A percentile compares a stretch with the other conserved stretches of the same genome.
These are phyloP conservation scores for Pulveroboletus sp. DNA, from an alignment of 768 basidiomycete genomes.

Conservation along the genomic window DNA sequence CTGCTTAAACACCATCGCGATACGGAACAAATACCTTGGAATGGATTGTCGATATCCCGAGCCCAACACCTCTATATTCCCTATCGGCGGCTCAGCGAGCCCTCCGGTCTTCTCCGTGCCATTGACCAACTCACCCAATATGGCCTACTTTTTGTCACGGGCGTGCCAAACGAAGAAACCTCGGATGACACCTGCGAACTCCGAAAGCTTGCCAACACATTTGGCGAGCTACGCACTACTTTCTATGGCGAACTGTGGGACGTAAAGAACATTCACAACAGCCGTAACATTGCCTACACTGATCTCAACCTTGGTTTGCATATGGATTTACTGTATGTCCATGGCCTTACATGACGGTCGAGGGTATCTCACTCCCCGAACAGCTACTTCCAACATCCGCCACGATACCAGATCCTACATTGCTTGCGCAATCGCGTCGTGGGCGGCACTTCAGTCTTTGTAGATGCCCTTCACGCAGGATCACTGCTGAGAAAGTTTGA, in stretches of 20 bases:
- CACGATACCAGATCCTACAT: slow-evolving; percentile 89
- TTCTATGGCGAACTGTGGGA: slow-evolving; percentile 92
- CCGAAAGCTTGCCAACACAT: slow-evolving; percentile 53
- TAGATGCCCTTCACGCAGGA: slow-evolving; percentile 72
- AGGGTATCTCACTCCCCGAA: background rate
- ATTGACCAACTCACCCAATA: slow-evolving; percentile 67
- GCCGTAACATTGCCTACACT: slow-evolving; percentile 93
- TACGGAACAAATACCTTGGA: slow-evolving; percentile 41
- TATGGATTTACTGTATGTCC: slow-evolving; percentile 83
- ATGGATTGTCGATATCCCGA: slow-evolving; percentile 33
- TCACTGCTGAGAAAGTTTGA: slow-evolving; percentile 41
- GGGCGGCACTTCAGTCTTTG: slow-evolving; percentile 84
- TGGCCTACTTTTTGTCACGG: slow-evolving; percentile 69
- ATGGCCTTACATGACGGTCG: background rate
- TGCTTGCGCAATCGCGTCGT: slow-evolving; percentile 79
- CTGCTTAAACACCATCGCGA: slow-evolving; percentile 45
- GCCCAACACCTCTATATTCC: slow-evolving; percentile 46
- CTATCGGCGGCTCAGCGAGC: slow-evolving; percentile 47
- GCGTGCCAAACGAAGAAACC: slow-evolving; percentile 62
- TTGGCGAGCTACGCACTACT: slow-evolving; percentile 77
- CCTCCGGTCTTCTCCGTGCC: slow-evolving; percentile 46
- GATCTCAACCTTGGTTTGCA: slow-evolving; percentile 84
- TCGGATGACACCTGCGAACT: slow-evolving; percentile 62
- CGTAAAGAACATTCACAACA: slow-evolving; percentile 68
- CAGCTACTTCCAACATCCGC: slow-evolving; percentile 90